phyloP scores from a whole-genome alignment of 352 stramenopile genomes.

The Pythium angustatum region DNA sequence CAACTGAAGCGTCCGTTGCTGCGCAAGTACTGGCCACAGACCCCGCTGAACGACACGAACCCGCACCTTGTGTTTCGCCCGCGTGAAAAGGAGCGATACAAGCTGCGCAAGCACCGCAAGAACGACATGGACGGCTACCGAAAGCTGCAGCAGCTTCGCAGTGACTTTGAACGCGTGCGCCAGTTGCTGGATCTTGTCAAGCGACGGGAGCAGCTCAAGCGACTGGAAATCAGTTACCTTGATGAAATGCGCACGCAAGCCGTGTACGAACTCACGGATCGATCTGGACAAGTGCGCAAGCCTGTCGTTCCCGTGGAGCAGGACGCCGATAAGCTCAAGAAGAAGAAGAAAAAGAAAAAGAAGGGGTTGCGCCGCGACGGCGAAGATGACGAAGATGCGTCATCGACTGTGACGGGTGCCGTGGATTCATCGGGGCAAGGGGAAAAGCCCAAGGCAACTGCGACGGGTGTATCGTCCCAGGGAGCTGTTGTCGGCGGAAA shows the following conservation, averaged over 20 bases:
- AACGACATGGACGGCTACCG: conserved; percentile 96
- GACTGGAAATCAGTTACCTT: conserved; percentile 77
- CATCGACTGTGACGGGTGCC: not conserved
- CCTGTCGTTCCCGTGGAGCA: conserved; percentile 56
- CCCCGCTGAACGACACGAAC: conserved; percentile 96
- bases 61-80: conserved; percentile 98
- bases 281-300: conserved; percentile 45
- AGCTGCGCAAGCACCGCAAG: conserved; percentile 94
- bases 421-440: conserved; percentile 8
- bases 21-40: conserved; percentile 95
- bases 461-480: not conserved
- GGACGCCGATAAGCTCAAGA: conserved; percentile 51
- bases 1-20: conserved; percentile 93
- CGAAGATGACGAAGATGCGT: conserved; percentile 34
- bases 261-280: conserved; percentile 59
- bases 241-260: conserved; percentile 74
- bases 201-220: conserved; percentile 84
- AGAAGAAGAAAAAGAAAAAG: conserved; percentile 79
- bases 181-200: conserved; percentile 83
- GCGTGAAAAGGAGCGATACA: conserved; percentile 97
- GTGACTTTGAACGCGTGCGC: conserved; percentile 93
- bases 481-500: not conserved
- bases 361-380: conserved; percentile 27
- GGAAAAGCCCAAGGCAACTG: conserved; percentile 1
- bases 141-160: conserved; percentile 92